Conservation (phyloP, 1,139 yeast genomes). For the Saccharomycopsis hybrid region DNA sequence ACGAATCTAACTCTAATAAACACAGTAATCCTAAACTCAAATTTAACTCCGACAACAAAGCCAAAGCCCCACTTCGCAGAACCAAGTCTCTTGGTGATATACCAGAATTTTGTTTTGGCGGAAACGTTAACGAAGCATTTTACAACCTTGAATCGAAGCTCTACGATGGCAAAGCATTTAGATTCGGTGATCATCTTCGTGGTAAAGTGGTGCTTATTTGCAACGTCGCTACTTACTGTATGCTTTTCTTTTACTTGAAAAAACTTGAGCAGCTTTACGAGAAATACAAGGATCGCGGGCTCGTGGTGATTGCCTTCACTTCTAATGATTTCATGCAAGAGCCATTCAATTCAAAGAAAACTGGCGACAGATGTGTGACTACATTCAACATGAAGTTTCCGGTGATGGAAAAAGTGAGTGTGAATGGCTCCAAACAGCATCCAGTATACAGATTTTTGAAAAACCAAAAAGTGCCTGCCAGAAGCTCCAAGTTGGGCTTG, state of each 20-base stretch:
- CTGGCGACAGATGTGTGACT: constrained; percentile 1
- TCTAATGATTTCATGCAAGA: constrained; percentile 6
- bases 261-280: constrained; percentile 1
- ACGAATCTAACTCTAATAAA: too few relatives aligned
- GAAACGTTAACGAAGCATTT: too few relatives aligned
- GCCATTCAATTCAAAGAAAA: background rate
- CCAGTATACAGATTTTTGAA: constrained; percentile 74
- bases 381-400: constrained; percentile 58
- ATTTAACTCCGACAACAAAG: too few relatives aligned
- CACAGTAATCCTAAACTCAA: too few relatives aligned
- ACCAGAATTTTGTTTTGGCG: too few relatives aligned
- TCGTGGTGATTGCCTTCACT: constrained; percentile 5
- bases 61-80: too few relatives aligned
- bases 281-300: background rate
- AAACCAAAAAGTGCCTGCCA: constrained; percentile 30
- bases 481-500: background rate
- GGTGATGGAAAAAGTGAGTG: constrained; percentile 70
- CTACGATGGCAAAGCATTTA: background rate
- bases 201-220: constrained; percentile 68
- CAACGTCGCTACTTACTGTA: constrained; percentile 88
- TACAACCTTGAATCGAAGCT: background rate
- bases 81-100: too few relatives aligned
- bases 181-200: background rate
- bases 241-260: constrained; percentile 27
- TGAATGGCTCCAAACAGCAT: constrained; percentile 70